These are phyloP conservation scores for Mycena venus DNA, from an alignment of 768 basidiomycete genomes.

Conservation along the genomic window DNA sequence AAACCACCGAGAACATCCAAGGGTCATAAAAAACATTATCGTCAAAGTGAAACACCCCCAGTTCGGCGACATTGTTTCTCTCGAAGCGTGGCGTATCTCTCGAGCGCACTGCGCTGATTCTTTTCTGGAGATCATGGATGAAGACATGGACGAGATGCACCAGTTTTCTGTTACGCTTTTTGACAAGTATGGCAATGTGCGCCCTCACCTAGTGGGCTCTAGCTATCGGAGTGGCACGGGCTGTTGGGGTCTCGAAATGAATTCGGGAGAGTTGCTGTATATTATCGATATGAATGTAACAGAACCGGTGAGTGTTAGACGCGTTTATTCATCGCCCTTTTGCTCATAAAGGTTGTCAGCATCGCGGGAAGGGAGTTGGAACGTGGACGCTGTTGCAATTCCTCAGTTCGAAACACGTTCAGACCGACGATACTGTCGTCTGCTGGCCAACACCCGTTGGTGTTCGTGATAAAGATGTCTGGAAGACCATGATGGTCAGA, in stretches of 20 bases:
- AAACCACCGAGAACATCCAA: slow-evolving; percentile 2
- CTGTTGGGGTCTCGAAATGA: slow-evolving; percentile 46
- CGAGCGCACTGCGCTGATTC: slow-evolving; percentile 11
- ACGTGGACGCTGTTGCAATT: slow-evolving; percentile 37
- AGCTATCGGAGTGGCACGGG: slow-evolving; percentile 47
- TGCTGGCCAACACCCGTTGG: slow-evolving; percentile 53
- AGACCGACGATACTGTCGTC: slow-evolving; percentile 30
- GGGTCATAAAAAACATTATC: slow-evolving; percentile 6
- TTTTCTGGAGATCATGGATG: slow-evolving; percentile 44
- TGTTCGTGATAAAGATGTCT: slow-evolving; percentile 31
- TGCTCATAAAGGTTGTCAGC: background rate
- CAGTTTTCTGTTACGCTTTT: slow-evolving; percentile 42
- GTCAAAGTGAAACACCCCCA: slow-evolving; percentile 10
- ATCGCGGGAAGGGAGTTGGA: slow-evolving; percentile 37
- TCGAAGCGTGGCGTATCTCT: slow-evolving; percentile 17
- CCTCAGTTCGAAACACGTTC: slow-evolving; percentile 33
- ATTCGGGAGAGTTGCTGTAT: slow-evolving; percentile 44
- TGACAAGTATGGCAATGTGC: slow-evolving; percentile 43
- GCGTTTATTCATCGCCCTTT: background rate
- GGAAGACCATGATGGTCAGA: background rate
- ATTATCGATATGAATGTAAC: slow-evolving; percentile 41
- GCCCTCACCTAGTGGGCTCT: slow-evolving; percentile 39
- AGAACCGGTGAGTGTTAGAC: slow-evolving; percentile 32
- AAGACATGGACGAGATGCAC: slow-evolving; percentile 45
- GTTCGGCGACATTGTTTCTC: slow-evolving; percentile 2